Conservation (phyloP, 306 rosid genomes). For the Pyrus pyrifolia region DNA sequence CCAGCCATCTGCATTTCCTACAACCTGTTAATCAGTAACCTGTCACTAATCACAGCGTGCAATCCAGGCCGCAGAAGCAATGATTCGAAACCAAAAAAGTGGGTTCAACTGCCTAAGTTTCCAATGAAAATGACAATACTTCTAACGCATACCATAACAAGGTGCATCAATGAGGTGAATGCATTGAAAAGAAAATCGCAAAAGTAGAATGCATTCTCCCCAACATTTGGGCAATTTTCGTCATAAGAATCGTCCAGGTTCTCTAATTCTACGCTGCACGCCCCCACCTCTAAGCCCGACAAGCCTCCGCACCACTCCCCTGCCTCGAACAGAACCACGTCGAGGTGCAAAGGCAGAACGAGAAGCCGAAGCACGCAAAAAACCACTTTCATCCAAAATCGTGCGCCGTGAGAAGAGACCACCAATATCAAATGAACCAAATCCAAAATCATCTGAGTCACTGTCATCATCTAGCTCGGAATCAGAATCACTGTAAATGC, state of each 20-base stretch:
- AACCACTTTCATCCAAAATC: slow-evolving; percentile 27
- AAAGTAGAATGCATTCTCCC: slow-evolving; percentile 9
- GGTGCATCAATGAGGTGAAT: slow-evolving; percentile 7
- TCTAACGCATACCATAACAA: not conserved
- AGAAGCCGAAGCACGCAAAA: slow-evolving; percentile 32
- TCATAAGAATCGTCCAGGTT: slow-evolving; percentile 2
- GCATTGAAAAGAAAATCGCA: not conserved
- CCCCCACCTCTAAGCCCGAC: slow-evolving; percentile 23
- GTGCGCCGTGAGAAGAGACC: slow-evolving; percentile 38
- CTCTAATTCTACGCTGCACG: slow-evolving; percentile 37
- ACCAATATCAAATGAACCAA: slow-evolving; percentile 5
- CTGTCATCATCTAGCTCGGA: slow-evolving; percentile 53
- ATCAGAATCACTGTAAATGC: slow-evolving; percentile 50
- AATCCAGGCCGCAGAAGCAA: slow-evolving; percentile 1
- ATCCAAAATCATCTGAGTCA: slow-evolving; percentile 51
- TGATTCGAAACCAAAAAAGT: not conserved
- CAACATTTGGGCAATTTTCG: not conserved
- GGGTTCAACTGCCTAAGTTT: slow-evolving; percentile 4
- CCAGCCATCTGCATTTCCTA: not conserved
- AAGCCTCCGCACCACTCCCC: slow-evolving; percentile 34
- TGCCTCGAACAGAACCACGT: slow-evolving; percentile 36
- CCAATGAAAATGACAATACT: not conserved
- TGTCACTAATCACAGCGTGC: slow-evolving; percentile 1
- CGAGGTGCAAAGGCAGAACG: slow-evolving; percentile 48
- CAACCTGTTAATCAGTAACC: not conserved